phyloP scores from a whole-genome alignment of 1,284 basidiomycete genomes.

The Calocybe gambosa region DNA sequence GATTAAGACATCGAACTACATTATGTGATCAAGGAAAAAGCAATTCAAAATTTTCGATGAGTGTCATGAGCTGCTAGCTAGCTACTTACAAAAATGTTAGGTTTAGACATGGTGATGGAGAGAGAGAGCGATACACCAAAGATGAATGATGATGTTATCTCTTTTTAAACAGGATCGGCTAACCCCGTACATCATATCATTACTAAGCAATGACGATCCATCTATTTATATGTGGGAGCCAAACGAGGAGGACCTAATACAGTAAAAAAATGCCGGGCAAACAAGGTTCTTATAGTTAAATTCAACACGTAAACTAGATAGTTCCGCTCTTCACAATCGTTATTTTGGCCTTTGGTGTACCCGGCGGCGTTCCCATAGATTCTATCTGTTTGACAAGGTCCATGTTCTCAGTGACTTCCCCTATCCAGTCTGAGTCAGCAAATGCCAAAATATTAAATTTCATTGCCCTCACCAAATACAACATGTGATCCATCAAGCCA shows the following conservation, averaged over 20 bases:
- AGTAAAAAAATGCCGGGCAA: too few species aligned
- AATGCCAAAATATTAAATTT: not conserved
- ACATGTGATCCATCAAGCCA: slow-evolving; percentile 87
- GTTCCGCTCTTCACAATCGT: slow-evolving; percentile 14
- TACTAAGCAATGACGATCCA: not conserved
- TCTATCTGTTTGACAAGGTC: slow-evolving; percentile 18
- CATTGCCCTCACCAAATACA: slow-evolving; percentile 54
- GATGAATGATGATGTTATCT: slow-evolving; percentile 14
- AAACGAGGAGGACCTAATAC: too few species aligned
- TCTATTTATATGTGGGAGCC: too few species aligned
- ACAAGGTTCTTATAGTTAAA: too few species aligned
- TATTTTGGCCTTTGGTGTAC: slow-evolving; percentile 14
- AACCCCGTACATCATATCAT: slow-evolving; percentile 12
- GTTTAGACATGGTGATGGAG: slow-evolving; percentile 27
- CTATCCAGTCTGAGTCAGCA: slow-evolving; percentile 6
- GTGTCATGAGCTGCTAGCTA: not conserved
- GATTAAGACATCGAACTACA: slow-evolving; percentile 77
- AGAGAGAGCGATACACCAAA: slow-evolving; percentile 7
- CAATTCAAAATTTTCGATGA: slow-evolving; percentile 6
- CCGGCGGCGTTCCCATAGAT: slow-evolving; percentile 15
- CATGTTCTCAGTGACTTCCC: slow-evolving; percentile 18
- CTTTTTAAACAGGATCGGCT: slow-evolving; percentile 15
- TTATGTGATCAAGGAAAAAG: slow-evolving; percentile 4
- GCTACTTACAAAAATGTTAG: slow-evolving; percentile 28
- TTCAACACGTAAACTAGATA: slow-evolving; percentile 6